These are phyloP conservation scores for Nannochloropsis gaditana DNA, from an alignment of 108 stramenopile species.

Conservation along the genomic window DNA sequence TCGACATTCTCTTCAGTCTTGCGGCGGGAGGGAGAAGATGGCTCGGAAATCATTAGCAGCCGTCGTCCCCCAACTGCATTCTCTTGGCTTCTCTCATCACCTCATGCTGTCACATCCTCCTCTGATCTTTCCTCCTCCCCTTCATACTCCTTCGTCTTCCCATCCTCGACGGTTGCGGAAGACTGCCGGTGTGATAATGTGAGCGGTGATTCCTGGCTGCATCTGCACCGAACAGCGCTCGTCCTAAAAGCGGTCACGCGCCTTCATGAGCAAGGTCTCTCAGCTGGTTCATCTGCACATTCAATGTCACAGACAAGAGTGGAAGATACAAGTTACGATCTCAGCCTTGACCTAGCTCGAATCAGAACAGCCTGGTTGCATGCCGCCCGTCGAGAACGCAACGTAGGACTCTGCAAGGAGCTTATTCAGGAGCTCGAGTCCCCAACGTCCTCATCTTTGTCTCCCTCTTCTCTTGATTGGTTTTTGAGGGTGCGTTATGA, in stretches of 20 bases:
- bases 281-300: not conserved
- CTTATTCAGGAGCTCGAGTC: not conserved
- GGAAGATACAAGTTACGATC: not conserved
- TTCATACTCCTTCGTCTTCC: too few species aligned
- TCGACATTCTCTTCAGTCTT: not conserved
- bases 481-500: not conserved
- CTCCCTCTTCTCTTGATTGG: not conserved
- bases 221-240: not conserved
- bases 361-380: not conserved
- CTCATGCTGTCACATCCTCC: not conserved
- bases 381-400: not conserved
- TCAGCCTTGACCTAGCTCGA: not conserved
- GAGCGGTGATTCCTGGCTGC: not conserved
- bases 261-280: not conserved
- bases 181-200: not conserved
- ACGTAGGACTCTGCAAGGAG: not conserved
- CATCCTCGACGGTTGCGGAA: too few species aligned
- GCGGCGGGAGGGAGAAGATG: not conserved
- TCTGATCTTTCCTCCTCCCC: too few species aligned
- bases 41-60: not conserved
- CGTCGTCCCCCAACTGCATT: not conserved
- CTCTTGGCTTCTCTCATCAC: not conserved
- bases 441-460: not conserved
- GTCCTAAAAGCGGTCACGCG: not conserved
- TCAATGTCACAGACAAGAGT: not conserved